Evolutionary conservation across 2,329 filamentous ascomycete species (phyloP).

Genomic region (Tolypocladium inflatum): DNA sequence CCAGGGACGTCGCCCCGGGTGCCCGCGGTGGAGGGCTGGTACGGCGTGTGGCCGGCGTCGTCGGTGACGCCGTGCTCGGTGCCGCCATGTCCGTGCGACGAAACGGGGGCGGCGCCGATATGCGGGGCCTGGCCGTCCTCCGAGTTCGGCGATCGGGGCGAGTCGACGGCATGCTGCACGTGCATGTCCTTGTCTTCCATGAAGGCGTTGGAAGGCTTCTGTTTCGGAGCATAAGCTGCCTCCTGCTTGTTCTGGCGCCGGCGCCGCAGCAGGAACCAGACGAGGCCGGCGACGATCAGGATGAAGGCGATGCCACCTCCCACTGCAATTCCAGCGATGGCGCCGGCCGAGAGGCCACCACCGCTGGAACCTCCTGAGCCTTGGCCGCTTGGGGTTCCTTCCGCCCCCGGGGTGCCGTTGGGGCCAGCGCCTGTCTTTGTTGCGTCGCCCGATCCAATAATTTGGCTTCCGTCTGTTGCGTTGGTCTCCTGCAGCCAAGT

Average conservation of each 20-base stretch:
- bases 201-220: constrained; percentile 24
- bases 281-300: constrained; percentile 25
- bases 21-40: background rate
- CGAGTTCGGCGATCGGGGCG: constrained; percentile 33
- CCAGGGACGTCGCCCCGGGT: background rate
- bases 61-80: background rate
- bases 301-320: constrained; percentile 28
- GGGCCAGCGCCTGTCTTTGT: background rate
- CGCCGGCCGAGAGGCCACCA: constrained; percentile 27
- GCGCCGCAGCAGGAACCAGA: constrained; percentile 35
- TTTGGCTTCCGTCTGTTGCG: background rate
- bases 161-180: constrained; percentile 24
- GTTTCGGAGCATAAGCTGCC: constrained; percentile 11
- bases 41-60: background rate
- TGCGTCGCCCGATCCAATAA: background rate
- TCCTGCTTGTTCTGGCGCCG: constrained; percentile 19
- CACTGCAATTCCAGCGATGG: constrained; percentile 38
- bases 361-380: background rate
- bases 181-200: constrained; percentile 36
- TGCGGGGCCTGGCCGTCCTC: constrained; percentile 24
- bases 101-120: background rate
- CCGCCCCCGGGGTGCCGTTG: background rate
- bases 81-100: background rate
- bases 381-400: background rate
- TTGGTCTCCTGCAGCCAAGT: background rate